A percentile compares a stretch with the other conserved stretches of the same genome.
Evolutionary conservation across 148 eudicot genomes (phyloP).

Genomic region (Silene uniflora): DNA sequence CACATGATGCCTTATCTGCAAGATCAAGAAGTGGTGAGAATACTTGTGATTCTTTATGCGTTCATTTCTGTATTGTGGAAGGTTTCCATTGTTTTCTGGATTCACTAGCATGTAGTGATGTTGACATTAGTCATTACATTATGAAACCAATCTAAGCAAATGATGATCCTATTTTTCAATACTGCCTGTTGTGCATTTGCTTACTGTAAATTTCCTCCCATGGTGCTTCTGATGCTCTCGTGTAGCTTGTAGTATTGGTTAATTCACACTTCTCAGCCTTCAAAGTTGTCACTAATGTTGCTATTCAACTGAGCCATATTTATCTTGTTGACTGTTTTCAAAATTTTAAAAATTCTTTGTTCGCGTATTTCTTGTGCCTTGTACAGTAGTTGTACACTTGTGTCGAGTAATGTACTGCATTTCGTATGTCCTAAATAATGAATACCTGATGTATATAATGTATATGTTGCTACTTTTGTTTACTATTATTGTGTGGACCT

Average conservation of each 20-base stretch:
- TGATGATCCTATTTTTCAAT: background rate
- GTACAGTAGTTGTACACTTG: background rate
- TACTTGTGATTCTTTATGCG: background rate
- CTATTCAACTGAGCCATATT: background rate
- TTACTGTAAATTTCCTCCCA: background rate
- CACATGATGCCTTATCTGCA: conserved; percentile 38
- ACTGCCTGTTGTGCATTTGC: background rate
- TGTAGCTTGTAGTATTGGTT: background rate
- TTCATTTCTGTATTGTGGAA: background rate
- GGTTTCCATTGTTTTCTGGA: background rate
- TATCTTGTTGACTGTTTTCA: background rate
- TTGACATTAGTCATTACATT: background rate
- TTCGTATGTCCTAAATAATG: background rate
- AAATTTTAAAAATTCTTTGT: background rate
- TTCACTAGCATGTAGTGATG: background rate
- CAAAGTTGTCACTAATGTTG: background rate
- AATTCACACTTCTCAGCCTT: background rate
- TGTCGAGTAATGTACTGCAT: background rate
- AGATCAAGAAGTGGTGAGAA: conserved; percentile 39
- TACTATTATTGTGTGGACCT: conserved; percentile 1
- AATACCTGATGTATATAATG: background rate
- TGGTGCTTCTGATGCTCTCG: conserved; percentile 3
- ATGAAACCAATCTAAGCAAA: background rate
- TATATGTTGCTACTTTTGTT: background rate
- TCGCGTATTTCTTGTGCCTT: background rate